phyloP scores from a whole-genome alignment of 768 basidiomycete species.

The Lactifluus piperatus region DNA sequence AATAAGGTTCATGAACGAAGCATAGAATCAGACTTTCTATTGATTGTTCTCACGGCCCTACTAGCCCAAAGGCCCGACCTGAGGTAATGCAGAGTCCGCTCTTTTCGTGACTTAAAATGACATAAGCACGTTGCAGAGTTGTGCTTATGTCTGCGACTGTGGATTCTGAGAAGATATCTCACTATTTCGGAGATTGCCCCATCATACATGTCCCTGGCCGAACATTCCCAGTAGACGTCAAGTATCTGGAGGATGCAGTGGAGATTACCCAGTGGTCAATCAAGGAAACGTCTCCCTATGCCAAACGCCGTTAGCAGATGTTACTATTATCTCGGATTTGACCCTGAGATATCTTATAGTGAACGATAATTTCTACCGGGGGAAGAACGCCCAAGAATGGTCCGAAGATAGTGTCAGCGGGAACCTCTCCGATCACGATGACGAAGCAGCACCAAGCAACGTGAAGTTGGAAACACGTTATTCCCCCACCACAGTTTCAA shows the following conservation, averaged over 20 bases:
- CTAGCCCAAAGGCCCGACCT: constrained; percentile 68
- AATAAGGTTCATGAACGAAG: constrained; percentile 85
- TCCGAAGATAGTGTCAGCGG: constrained; percentile 54
- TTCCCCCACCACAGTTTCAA: constrained; percentile 60
- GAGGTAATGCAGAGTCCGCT: constrained; percentile 41
- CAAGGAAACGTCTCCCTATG: constrained; percentile 73
- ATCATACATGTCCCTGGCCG: constrained; percentile 85
- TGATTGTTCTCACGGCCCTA: constrained; percentile 86
- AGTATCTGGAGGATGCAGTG: constrained; percentile 86
- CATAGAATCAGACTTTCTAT: constrained; percentile 94
- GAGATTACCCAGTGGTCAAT: constrained; percentile 75
- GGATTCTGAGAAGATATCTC: constrained; percentile 83
- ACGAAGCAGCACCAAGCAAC: constrained; percentile 36
- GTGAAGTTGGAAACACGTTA: constrained; percentile 72
- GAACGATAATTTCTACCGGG: constrained; percentile 53
- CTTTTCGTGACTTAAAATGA: background rate
- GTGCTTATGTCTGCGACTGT: constrained; percentile 96
- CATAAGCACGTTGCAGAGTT: constrained; percentile 42
- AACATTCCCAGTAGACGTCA: constrained; percentile 84
- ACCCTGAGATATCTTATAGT: constrained; percentile 29
- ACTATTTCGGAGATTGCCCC: constrained; percentile 81
- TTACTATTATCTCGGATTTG: background rate
- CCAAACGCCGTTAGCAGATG: constrained; percentile 47
- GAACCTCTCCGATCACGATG: constrained; percentile 51
- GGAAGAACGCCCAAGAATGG: constrained; percentile 65